These are phyloP conservation scores for Kodamaea kaohsiungensis DNA, from an alignment of 805 yeast species.

Conservation along the genomic window DNA sequence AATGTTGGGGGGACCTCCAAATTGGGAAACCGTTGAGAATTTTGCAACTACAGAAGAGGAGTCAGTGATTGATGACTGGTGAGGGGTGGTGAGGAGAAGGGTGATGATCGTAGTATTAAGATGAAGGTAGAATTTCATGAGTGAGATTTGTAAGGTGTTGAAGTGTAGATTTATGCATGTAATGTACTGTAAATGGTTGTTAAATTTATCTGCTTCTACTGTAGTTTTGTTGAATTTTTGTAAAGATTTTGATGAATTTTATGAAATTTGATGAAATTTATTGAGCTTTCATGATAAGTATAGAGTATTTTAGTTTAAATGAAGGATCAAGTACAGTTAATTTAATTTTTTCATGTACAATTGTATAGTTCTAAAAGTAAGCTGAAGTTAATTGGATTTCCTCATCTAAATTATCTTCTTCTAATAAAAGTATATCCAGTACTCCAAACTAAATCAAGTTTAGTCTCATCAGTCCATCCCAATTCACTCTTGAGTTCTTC, in stretches of 20 bases:
- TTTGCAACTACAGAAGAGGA: neutral
- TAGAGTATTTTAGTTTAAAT: too few species aligned
- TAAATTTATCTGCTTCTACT: neutral
- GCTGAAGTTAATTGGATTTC: too few species aligned
- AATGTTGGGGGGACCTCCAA: slow-evolving; percentile 4
- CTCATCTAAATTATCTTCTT: slow-evolving; percentile 23
- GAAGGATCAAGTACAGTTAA: too few species aligned
- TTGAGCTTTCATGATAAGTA: too few species aligned
- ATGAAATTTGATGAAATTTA: neutral
- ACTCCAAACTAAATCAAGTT: slow-evolving; percentile 47
- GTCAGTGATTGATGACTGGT: neutral
- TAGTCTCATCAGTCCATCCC: slow-evolving; percentile 47
- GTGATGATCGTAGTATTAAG: too few species aligned
- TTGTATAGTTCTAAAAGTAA: too few species aligned
- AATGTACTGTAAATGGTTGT: neutral
- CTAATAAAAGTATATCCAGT: slow-evolving; percentile 53
- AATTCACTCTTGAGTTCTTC: slow-evolving; percentile 36
- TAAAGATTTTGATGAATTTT: neutral
- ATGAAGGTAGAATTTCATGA: too few species aligned
- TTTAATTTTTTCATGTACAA: too few species aligned
- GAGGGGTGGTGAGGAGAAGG: neutral
- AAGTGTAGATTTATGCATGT: too few species aligned
- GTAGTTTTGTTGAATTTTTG: neutral
- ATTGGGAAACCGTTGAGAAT: neutral
- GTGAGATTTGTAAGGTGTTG: neutral